A percentile compares a stretch with the other conserved stretches of the same genome.
Evolutionary conservation across 441 rosid genomes (phyloP).

Genomic region (Francoa sonchifolia): DNA sequence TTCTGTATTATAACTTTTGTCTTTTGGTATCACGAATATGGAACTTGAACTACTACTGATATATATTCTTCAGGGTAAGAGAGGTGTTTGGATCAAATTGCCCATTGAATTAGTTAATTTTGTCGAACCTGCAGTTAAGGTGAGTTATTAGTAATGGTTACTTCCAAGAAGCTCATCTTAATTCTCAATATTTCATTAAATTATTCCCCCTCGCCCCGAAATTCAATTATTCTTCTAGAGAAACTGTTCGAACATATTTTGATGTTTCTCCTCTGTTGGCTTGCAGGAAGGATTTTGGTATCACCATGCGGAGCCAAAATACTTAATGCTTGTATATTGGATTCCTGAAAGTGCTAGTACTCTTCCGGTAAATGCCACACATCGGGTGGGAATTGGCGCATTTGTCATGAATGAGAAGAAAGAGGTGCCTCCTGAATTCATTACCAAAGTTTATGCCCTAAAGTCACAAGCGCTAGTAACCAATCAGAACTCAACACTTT

Average conservation of each 20-base stretch:
- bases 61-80: conserved; percentile 43
- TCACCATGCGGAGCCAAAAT: conserved; percentile 75
- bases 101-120: conserved; percentile 54
- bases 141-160: conserved; percentile 9
- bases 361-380: conserved; percentile 78
- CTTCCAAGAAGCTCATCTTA: not conserved
- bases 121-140: conserved; percentile 67
- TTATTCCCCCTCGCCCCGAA: conserved; percentile 3
- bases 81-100: conserved; percentile 82
- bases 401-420: conserved; percentile 61
- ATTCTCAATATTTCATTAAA: conserved; percentile 1
- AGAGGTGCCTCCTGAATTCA: conserved; percentile 58
- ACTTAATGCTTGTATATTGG: conserved; percentile 82
- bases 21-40: not conserved
- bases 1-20: too few relatives aligned
- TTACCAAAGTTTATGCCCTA: too few relatives aligned
- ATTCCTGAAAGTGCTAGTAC: conserved; percentile 46
- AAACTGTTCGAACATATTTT: not conserved
- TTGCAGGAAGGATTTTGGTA: conserved; percentile 81
- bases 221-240: not conserved
- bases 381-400: conserved; percentile 64
- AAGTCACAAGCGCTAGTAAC: too few relatives aligned
- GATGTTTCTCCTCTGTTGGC: conserved; percentile 7
- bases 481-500: too few relatives aligned
- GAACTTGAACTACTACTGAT: not conserved